Percentiles rank a stretch among this genome's conserved stretches.
These are phyloP conservation scores for Xerocomellus dryophilus DNA, from an alignment of 768 basidiomycete species.

Conservation along the genomic window DNA sequence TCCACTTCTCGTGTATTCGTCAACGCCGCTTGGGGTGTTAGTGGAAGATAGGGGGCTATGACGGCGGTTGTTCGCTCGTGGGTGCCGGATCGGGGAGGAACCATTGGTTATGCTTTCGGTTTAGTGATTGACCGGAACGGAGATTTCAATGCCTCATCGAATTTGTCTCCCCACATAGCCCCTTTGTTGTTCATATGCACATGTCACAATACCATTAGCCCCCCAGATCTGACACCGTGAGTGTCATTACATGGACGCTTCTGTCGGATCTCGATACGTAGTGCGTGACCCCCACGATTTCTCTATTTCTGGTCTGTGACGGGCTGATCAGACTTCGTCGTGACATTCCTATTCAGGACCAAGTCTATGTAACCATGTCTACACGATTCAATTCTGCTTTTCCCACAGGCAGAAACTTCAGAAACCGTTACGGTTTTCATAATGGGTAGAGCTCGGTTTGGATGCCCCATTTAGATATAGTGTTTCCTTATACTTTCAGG, in stretches of 20 bases:
- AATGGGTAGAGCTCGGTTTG: no score
- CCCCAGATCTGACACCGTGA: neutral
- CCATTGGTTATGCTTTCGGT: neutral
- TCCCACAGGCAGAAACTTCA: no score
- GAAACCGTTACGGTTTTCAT: no score
- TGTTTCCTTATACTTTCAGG: no score
- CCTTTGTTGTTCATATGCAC: neutral
- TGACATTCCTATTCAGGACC: neutral
- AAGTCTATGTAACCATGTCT: neutral
- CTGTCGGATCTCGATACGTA: neutral
- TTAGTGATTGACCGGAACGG: neutral
- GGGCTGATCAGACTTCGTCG: neutral
- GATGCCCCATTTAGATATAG: no score
- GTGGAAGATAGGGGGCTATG: neutral
- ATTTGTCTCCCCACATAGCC: neutral
- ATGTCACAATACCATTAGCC: neutral
- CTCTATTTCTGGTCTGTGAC: neutral
- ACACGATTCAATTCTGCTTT: neutral
- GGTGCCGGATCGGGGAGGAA: neutral
- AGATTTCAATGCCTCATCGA: neutral
- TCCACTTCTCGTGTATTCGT: neutral
- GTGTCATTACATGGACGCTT: neutral
- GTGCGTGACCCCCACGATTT: neutral
- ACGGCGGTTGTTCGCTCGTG: conserved; percentile 2
- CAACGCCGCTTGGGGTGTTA: neutral